phyloP scores from a whole-genome alignment of 805 yeast genomes.

The Dipodascus geniculatus region DNA sequence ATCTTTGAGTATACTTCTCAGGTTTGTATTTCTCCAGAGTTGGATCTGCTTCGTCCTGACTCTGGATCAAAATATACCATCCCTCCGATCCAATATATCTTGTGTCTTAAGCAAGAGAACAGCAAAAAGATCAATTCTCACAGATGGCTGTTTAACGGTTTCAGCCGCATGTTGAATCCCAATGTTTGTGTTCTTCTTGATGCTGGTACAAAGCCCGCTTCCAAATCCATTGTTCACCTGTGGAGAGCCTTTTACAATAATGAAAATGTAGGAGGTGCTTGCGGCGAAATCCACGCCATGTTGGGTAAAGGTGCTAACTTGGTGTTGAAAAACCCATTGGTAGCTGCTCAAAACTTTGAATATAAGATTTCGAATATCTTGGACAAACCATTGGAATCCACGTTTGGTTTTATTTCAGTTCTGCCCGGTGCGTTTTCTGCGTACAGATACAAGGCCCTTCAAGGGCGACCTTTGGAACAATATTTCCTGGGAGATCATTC shows the following conservation, averaged over 20 bases:
- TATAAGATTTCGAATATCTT: constrained; percentile 56
- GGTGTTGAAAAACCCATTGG: constrained; percentile 42
- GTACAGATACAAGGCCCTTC: constrained; percentile 46
- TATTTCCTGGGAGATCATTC: constrained; percentile 58
- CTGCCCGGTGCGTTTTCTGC: constrained; percentile 64
- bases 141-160: constrained; percentile 59
- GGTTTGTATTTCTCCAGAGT: constrained; percentile 29
- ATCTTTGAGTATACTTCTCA: constrained; percentile 55
- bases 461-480: constrained; percentile 53
- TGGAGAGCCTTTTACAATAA: constrained; percentile 55
- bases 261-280: constrained; percentile 53
- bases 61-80: constrained; percentile 35
- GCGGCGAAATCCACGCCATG: constrained; percentile 60
- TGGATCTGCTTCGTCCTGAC: constrained; percentile 42
- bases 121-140: constrained; percentile 57
- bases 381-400: constrained; percentile 55
- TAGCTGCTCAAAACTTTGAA: constrained; percentile 56
- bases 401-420: constrained; percentile 53
- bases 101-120: constrained; percentile 50
- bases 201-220: constrained; percentile 55
- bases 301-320: constrained; percentile 33
- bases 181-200: constrained; percentile 45
- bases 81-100: constrained; percentile 51
- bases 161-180: constrained; percentile 46
- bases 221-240: constrained; percentile 42